Percentiles rank a stretch among this genome's conserved stretches.
Conservation (phyloP, 257 asterid species). For the Penstemon newberryi region DNA sequence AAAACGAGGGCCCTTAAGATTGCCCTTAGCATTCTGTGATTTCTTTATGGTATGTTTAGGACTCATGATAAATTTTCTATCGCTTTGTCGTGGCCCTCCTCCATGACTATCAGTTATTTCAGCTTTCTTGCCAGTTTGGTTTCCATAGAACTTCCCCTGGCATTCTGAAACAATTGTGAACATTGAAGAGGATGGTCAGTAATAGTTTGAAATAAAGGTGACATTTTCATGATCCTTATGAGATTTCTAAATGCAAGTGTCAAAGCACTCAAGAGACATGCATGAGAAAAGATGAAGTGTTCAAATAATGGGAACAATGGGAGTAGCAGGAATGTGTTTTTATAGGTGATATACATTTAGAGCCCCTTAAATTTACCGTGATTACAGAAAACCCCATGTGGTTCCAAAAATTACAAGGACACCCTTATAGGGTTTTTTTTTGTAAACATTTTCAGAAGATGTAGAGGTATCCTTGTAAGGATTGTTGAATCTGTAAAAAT, state of each 20-base stretch:
- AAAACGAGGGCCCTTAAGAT: constrained; percentile 58
- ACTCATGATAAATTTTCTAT: constrained; percentile 36
- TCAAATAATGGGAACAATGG: background rate
- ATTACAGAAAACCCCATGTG: too few species aligned
- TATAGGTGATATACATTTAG: too few species aligned
- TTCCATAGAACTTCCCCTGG: constrained; percentile 46
- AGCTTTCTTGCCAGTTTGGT: constrained; percentile 38
- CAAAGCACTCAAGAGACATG: background rate
- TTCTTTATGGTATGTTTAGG: constrained; percentile 44
- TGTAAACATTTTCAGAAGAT: background rate
- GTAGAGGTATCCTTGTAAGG: background rate
- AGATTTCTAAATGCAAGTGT: too few species aligned
- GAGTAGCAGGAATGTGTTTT: background rate
- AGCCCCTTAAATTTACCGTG: too few species aligned
- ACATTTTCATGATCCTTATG: too few species aligned
- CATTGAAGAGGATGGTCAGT: constrained; percentile 28
- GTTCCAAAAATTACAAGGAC: too few species aligned
- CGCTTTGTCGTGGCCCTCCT: constrained; percentile 32
- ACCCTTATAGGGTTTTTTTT: background rate
- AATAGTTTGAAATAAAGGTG: background rate
- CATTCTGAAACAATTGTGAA: constrained; percentile 44
- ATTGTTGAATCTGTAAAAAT: too few species aligned
- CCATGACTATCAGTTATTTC: constrained; percentile 33
- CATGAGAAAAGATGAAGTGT: background rate
- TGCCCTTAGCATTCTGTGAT: constrained; percentile 51